A percentile compares a stretch with the other conserved stretches of the same genome.
Evolutionary conservation across 176 grass and related monocot species (phyloP).

Genomic region (Carex littledalei): DNA sequence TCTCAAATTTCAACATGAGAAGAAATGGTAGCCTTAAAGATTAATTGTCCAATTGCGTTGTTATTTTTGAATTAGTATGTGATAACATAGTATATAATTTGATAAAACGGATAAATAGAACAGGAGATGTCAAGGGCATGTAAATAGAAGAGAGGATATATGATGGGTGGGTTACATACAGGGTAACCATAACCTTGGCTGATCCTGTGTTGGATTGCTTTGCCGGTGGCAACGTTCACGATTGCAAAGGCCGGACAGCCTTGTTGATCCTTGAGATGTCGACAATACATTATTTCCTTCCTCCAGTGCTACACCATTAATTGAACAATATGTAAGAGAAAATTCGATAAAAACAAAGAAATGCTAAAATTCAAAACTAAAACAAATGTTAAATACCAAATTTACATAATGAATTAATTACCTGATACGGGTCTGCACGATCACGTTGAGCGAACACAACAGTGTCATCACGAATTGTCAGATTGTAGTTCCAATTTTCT

Average conservation of each 20-base stretch:
- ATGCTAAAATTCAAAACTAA: not conserved
- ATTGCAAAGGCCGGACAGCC: not conserved
- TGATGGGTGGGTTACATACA: not conserved
- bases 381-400: not conserved
- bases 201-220: not conserved
- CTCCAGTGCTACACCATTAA: not conserved
- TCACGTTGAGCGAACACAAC: not conserved
- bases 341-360: not conserved
- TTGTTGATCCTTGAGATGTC: not conserved
- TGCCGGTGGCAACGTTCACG: not conserved
- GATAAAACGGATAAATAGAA: too few species aligned
- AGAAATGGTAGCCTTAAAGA: too few species aligned
- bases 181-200: not conserved
- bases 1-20: too few species aligned
- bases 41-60: too few species aligned
- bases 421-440: conserved; percentile 1
- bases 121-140: too few species aligned
- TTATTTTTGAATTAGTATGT: too few species aligned
- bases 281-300: not conserved
- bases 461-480: not conserved
- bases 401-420: not conserved
- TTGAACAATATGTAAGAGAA: not conserved
- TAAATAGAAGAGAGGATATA: too few species aligned
- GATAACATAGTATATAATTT: too few species aligned
- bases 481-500: not conserved